Base-by-base conservation (phyloP, 352 stramenopile species). In the Phytopythium cucurbitacearum region DNA sequence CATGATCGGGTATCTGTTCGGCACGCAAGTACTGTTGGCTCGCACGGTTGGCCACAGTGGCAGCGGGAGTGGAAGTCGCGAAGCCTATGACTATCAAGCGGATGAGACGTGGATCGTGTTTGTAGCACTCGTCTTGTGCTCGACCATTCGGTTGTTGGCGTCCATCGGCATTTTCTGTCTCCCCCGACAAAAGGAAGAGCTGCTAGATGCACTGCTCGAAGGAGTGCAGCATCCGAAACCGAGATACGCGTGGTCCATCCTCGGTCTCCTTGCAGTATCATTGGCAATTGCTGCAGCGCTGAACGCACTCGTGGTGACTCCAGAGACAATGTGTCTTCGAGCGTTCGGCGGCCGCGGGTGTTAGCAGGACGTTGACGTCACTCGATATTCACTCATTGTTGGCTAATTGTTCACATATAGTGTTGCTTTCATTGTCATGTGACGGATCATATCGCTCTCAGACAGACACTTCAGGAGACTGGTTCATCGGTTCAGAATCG, bases 31-130 rank as follows among this genome's bases (percentile, higher is more conserved):
- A 35, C n/a, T 51, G 13, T 15, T 51, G 13, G 46, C 46, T 8
- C 46, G 46, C 10, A 50, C 45, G 7, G 45, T 50, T 11, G 45
- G 45, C 1, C 13, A 5, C 35, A 16, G 12, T 9, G 32, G 15
- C 36, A 53, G 36, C 21, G 36, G 37, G 8, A 44, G 40, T 44
- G 40, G 40, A 10, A 44, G 40, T 15, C 5, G 21, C 11, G 43
- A 56, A 46, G 11, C 48, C 48, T 44, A 71, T 41, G 13, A 61
- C 21, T 36, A 46, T 37, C 35, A 59, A 59, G 45, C 48, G 10
- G 65, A 69, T 39, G 64, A 65, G 46, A 50, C 50, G 33, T 52
- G 60, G 41, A 67, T 69, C 34, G 65, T 68, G 32, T 67, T 67
- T 9, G 56, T 60, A n/a, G 65, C 65, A 21, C 51, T 69, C 4